Evolutionary conservation across 352 stramenopile species (phyloP).

Genomic region (Globisporangium recalcitrans): DNA sequence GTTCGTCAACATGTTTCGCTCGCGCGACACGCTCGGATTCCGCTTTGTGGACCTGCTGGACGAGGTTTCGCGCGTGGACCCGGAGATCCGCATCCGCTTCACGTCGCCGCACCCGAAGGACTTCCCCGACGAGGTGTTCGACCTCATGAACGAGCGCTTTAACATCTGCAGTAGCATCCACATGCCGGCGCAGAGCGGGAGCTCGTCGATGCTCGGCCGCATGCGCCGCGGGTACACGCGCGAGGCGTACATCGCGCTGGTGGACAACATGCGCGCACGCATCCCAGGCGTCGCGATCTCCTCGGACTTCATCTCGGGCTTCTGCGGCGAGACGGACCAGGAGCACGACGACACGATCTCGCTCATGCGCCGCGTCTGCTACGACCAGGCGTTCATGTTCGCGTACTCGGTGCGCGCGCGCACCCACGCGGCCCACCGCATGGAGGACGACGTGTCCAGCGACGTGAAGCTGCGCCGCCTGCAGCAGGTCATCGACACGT

Average conservation of each 20-base stretch:
- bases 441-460: constrained; percentile 94
- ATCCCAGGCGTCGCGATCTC: constrained; percentile 85
- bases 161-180: constrained; percentile 99
- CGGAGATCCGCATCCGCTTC: constrained; percentile 98
- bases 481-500: constrained; percentile 95
- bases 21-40: constrained; percentile 84
- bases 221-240: constrained; percentile 97
- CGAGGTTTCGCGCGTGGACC: constrained; percentile 88
- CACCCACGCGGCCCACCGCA: constrained; percentile 93
- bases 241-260: constrained; percentile 96
- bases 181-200: constrained; percentile 97
- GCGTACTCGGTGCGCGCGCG: constrained; percentile 95
- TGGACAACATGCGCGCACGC: constrained; percentile 87
- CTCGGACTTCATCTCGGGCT: constrained; percentile 98
- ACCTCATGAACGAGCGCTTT: constrained; percentile 81
- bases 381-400: constrained; percentile 99
- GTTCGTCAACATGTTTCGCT: constrained; percentile 94
- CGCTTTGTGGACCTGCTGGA: constrained; percentile 98
- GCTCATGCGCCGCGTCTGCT: constrained; percentile 81
- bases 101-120: constrained; percentile 99
- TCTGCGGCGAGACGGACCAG: constrained; percentile 97
- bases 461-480: constrained; percentile 94
- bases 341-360: constrained; percentile 95
- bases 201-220: constrained; percentile 68
- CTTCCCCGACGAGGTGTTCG: constrained; percentile 93